Base-by-base conservation (phyloP, 305 asterid genomes). In the Solanum aculeatissimum region DNA sequence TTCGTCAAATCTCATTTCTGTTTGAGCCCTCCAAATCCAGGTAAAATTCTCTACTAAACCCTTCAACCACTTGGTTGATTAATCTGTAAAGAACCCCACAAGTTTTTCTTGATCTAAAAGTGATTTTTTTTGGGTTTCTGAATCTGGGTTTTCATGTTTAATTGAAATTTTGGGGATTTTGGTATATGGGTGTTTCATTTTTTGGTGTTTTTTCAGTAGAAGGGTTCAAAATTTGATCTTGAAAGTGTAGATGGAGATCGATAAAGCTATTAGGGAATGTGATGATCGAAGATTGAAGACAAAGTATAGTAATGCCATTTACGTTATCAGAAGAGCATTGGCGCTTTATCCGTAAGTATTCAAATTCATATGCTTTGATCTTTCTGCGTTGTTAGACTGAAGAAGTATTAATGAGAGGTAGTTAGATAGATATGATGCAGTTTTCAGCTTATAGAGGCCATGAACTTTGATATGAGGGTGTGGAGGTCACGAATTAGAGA, bases 311-410 rank as follows among this genome's bases (percentile, higher is more conserved):
- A 94, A 91, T 78, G 98, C 98, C 88, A 87, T 96, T 88, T 91
- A 93, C 87, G 96, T 93, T 80, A 95, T 96, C 86, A 94, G 80
- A 88, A 91, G 98, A 91, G 97, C 98, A 86, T 91, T 96, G 80
- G 97, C 98, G 83, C 98, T 95, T 62, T 96, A 95, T 91, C 85
- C 96, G 98, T 95, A 90, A 63, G 95, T 85, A 70, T 58, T 80
- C 8, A 35, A 27, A 51, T 27, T 38, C 14, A 58, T n/a, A 13
- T 7, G 25, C 5, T 19, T 68, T 68, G 53, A 40, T 38, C n/a
- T 57, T 42, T 60, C 3, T 29, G 18, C 23, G 45, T 25, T 70
- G 15, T 4, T 23, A 23, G 16, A 2, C 9, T 18, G 2, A 16
- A 60, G 4, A 60, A 23, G 18, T 58, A 58, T 21, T 58, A 3